Evolutionary conservation across 495 filamentous ascomycete genomes (phyloP).

Genomic region (Penicillium cosmopolitanum): DNA sequence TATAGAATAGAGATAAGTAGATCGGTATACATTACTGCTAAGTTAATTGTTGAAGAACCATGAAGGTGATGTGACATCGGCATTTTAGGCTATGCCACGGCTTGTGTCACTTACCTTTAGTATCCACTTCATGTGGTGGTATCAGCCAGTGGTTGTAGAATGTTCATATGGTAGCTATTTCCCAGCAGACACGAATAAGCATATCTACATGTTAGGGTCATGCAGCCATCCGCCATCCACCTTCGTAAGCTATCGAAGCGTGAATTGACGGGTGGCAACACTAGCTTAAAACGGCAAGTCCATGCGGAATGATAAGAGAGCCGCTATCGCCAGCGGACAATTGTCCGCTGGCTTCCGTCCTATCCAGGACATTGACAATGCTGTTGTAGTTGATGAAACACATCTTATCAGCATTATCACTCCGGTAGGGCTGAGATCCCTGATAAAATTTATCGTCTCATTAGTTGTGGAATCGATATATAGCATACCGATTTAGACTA

Average conservation of each 20-base stretch:
- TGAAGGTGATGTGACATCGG: neutral
- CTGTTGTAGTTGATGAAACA: neutral
- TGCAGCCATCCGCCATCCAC: slow-evolving; percentile 9
- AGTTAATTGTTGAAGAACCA: too few species aligned
- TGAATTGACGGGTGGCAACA: slow-evolving; percentile 18
- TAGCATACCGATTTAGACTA: too few species aligned
- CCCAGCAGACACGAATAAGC: neutral
- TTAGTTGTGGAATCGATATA: neutral
- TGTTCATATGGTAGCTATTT: neutral
- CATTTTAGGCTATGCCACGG: neutral
- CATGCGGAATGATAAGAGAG: slow-evolving; percentile 25
- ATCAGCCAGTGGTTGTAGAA: too few species aligned
- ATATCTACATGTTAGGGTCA: neutral
- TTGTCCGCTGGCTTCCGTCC: slow-evolving; percentile 13
- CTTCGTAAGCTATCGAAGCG: slow-evolving; percentile 3
- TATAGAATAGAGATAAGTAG: neutral
- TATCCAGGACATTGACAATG: neutral
- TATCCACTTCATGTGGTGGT: neutral
- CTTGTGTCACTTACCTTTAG: neutral
- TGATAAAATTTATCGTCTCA: neutral
- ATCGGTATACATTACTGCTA: neutral
- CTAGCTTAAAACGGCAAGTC: slow-evolving; percentile 25
- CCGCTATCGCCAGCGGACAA: slow-evolving; percentile 16
- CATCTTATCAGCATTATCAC: neutral
- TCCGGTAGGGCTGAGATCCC: neutral